These are phyloP conservation scores for Apiospora marii DNA, from an alignment of 2,329 filamentous ascomycete genomes.

Conservation along the genomic window DNA sequence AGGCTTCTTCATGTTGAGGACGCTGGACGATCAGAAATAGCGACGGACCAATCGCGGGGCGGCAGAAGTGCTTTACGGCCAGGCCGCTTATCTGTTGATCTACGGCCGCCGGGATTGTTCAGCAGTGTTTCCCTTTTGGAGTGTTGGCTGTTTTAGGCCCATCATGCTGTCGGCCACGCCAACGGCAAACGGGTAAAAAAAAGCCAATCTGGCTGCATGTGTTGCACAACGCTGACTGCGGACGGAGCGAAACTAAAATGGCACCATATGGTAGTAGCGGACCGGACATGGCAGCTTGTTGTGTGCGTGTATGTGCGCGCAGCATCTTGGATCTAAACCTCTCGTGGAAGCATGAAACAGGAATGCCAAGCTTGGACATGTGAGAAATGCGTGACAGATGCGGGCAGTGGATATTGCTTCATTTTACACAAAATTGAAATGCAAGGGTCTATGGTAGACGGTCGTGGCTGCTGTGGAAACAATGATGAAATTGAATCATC, in stretches of 20 bases:
- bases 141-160: constrained; percentile 12
- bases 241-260: constrained; percentile 23
- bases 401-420: constrained; percentile 29
- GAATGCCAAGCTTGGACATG: constrained; percentile 25
- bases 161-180: not conserved
- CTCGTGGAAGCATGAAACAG: constrained; percentile 25
- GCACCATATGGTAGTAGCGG: constrained; percentile 19
- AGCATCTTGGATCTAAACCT: constrained; percentile 16
- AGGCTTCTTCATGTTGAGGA: constrained; percentile 10
- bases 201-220: constrained; percentile 9
- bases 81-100: constrained; percentile 17
- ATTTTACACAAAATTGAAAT: constrained; percentile 27
- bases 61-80: constrained; percentile 11
- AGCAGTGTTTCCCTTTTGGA: not conserved
- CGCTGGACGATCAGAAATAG: not conserved
- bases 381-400: constrained; percentile 23
- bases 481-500: constrained; percentile 13
- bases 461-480: constrained; percentile 16
- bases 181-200: constrained; percentile 15
- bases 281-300: not conserved
- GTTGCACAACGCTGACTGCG: constrained; percentile 13
- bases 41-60: constrained; percentile 3
- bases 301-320: not conserved
- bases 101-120: not conserved
- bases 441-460: constrained; percentile 24